Evolutionary conservation across 768 basidiomycete genomes (phyloP), one percentile per base, ranked within the genome.

Genomic region (Trametes maxima): DNA sequence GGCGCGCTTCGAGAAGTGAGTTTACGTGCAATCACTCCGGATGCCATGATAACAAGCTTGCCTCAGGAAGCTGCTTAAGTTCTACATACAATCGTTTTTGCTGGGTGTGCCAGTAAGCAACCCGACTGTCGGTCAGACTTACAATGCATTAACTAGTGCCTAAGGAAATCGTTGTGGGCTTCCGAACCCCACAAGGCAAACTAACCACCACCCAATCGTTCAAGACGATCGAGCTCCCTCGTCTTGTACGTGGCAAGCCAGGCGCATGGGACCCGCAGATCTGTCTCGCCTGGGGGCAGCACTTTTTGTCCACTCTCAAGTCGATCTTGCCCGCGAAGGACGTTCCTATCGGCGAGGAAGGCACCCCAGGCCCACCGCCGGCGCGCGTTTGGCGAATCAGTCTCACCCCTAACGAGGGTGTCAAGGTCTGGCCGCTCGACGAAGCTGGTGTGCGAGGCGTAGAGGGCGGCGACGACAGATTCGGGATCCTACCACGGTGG

Each of bases 71-170:
- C 77, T 95, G n/a, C 83, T 95, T 59, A 94, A 92, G 69, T 93
- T 93, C 74, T 95, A 94, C 78, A 85, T 94, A 62, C 94, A 95
- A 69, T 94, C 92, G 0, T 95, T 93, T 73, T 81, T 95, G 25
- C 83, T 95, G 55, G 94, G 94, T 50, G 92, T 95, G n/a, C 94
- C 93, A 21, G 89, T 89, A 71, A 67, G 87, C 72, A 12, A 11
- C 13, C 36, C 21, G 3, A 17, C 13, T 22, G 13, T 4, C 12
- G 12, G 3, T 22, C n/a, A 3, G 21, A 6, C 2, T 19, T 36
- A 14, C 36, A 19, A 13, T 25, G 36, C 6, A 7, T 14, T 44
- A 19, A 39, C 28, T 16, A 33, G 45, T 12, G 37, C 25, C 28
- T 37, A 56, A 92, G 91, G 89, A 92, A 73, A 87, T 95, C 52